Evolutionary conservation across 2,329 filamentous ascomycete genomes (phyloP).

Genomic region (Monilinia aucupariae): DNA sequence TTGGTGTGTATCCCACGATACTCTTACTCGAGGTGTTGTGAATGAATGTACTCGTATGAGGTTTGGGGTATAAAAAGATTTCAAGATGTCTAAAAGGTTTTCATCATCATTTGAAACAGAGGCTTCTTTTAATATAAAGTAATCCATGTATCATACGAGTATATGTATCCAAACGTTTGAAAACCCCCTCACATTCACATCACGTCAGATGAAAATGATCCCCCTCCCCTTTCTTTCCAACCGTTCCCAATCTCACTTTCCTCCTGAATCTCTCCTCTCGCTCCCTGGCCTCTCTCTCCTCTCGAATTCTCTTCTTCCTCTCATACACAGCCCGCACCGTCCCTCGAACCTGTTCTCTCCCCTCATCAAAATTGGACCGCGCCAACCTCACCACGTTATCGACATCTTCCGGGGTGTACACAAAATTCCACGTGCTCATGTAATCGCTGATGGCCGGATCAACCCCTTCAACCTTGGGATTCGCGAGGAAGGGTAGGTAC

Average conservation of each 20-base stretch:
- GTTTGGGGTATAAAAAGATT: too few species aligned
- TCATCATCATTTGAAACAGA: too few species aligned
- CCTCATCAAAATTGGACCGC: conserved; percentile 79
- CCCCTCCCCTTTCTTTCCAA: conserved; percentile 54
- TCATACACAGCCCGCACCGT: conserved; percentile 88
- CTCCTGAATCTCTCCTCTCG: conserved; percentile 42
- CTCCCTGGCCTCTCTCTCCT: conserved; percentile 45
- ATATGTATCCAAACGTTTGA: too few species aligned
- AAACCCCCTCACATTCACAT: not conserved
- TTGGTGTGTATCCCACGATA: too few species aligned
- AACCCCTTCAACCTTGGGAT: conserved; percentile 72
- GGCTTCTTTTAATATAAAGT: too few species aligned
- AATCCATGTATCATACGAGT: too few species aligned
- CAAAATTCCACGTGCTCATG: conserved; percentile 96
- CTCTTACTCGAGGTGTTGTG: too few species aligned
- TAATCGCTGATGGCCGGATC: conserved; percentile 79
- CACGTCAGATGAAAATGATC: conserved; percentile 38
- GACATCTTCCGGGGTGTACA: conserved; percentile 87
- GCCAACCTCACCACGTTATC: conserved; percentile 79
- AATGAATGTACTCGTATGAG: too few species aligned
- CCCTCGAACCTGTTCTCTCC: conserved; percentile 68
- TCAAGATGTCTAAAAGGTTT: too few species aligned
- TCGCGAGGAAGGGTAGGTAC: conserved; percentile 85
- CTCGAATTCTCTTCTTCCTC: conserved; percentile 68
- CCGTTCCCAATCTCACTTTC: conserved; percentile 45